Evolutionary conservation across 208 protist genomes (phyloP).

Genomic region (Acanthamoeba castellanii): DNA sequence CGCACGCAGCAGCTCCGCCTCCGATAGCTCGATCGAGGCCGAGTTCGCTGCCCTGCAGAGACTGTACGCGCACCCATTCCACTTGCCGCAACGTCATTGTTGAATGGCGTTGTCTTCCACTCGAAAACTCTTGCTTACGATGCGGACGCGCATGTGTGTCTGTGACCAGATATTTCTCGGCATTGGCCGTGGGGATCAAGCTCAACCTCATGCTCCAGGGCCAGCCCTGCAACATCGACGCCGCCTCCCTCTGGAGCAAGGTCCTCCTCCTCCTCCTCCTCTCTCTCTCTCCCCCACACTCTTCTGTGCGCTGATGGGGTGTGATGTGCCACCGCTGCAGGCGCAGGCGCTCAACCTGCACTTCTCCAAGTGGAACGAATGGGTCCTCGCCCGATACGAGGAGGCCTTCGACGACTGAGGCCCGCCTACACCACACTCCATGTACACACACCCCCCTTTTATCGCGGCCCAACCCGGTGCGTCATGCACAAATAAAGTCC

Average conservation of each 20-base stretch:
- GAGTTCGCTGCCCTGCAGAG: neutral
- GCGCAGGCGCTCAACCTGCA: neutral
- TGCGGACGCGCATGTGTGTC: neutral
- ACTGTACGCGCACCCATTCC: neutral
- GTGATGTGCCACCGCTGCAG: neutral
- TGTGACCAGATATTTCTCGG: conserved; percentile 40
- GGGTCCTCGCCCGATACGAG: conserved; percentile 15
- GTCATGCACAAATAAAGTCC: too few species aligned
- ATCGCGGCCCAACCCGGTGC: too few species aligned
- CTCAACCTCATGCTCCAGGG: conserved; percentile 45
- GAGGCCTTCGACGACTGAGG: neutral
- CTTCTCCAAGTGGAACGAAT: conserved; percentile 21
- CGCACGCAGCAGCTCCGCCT: neutral
- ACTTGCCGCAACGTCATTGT: too few species aligned
- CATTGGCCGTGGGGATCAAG: conserved; percentile 51
- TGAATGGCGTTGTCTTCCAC: too few species aligned
- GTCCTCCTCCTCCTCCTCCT: too few species aligned
- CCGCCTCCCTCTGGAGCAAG: neutral
- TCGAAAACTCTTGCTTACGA: too few species aligned
- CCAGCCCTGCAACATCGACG: conserved; percentile 28
- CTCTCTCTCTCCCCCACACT: neutral
- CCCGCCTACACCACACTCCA: too few species aligned
- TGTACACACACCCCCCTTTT: too few species aligned
- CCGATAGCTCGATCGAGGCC: conserved; percentile 7
- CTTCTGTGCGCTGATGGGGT: too few species aligned